Conservation (phyloP, 768 basidiomycete species). For the Naganishia kalamii region DNA sequence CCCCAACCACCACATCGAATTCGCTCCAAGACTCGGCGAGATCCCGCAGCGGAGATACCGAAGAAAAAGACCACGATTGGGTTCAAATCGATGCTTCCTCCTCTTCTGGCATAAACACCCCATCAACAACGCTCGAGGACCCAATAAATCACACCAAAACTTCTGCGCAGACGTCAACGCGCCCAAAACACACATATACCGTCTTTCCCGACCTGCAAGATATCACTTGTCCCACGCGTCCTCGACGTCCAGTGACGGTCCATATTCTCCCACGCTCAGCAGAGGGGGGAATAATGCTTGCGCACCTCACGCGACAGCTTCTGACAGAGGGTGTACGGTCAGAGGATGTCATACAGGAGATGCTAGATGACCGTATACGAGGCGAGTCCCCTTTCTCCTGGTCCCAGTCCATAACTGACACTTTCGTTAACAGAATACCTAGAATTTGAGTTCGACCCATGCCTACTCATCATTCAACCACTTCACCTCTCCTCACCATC, state of each 20-base stretch:
- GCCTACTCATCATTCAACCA: neutral
- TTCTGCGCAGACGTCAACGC: neutral
- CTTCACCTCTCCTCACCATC: neutral
- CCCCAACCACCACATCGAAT: too few species aligned
- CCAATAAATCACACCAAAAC: neutral
- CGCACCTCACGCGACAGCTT: neutral
- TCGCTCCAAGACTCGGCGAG: too few species aligned
- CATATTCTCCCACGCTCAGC: neutral
- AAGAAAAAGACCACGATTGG: neutral
- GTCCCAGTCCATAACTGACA: neutral
- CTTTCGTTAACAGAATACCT: neutral
- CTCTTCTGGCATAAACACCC: too few species aligned
- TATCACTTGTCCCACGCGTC: neutral
- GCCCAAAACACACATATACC: neutral
- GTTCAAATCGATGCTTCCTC: neutral
- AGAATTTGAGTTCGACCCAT: slow-evolving; percentile 7
- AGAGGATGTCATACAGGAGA: slow-evolving; percentile 1
- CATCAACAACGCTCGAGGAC: neutral
- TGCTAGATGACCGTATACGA: neutral
- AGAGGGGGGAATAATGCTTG: neutral
- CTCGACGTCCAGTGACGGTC: neutral
- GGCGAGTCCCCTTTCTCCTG: neutral
- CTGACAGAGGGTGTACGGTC: neutral
- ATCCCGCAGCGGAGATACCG: neutral
- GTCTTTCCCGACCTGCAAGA: neutral